These are phyloP conservation scores for Xylariaceae sp. DNA, from an alignment of 2,329 filamentous ascomycete genomes.

Conservation along the genomic window DNA sequence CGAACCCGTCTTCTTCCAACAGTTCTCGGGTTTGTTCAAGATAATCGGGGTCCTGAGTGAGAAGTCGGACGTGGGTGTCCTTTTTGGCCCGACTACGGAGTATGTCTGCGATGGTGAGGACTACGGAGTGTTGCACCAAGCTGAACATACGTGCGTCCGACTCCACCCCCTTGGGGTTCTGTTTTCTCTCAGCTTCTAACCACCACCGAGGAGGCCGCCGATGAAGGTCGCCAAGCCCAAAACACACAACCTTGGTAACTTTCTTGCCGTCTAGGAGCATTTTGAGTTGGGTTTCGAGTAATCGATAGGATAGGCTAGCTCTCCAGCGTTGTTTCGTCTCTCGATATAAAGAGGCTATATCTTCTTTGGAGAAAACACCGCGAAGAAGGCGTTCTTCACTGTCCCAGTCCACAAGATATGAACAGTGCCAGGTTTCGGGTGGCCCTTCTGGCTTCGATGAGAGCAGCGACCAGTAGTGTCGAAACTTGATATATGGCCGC, in stretches of 20 bases:
- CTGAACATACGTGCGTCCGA: too few relatives aligned
- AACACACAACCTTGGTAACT: not conserved
- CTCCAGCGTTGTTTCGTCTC: not conserved
- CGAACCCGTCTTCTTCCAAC: not conserved
- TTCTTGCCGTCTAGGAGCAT: not conserved
- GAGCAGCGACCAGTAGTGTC: constrained; percentile 21
- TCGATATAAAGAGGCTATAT: not conserved
- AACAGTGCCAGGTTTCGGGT: not conserved
- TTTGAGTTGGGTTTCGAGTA: not conserved
- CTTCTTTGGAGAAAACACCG: not conserved
- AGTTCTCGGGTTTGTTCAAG: not conserved
- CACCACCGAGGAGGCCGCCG: not conserved
- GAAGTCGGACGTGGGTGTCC: constrained; percentile 12
- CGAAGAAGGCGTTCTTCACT: not conserved
- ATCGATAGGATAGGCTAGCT: not conserved
- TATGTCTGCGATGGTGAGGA: not conserved
- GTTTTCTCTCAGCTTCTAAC: not conserved
- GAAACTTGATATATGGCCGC: constrained; percentile 22
- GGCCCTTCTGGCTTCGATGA: not conserved
- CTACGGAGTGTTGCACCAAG: not conserved
- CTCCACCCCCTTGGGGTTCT: too few relatives aligned
- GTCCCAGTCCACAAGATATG: not conserved
- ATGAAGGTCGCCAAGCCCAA: not conserved
- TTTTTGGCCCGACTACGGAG: not conserved
- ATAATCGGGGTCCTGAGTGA: constrained; percentile 22